These are phyloP conservation scores for Colletotrichum echinochloae DNA, from an alignment of 2,329 filamentous ascomycete species.

Conservation along the genomic window DNA sequence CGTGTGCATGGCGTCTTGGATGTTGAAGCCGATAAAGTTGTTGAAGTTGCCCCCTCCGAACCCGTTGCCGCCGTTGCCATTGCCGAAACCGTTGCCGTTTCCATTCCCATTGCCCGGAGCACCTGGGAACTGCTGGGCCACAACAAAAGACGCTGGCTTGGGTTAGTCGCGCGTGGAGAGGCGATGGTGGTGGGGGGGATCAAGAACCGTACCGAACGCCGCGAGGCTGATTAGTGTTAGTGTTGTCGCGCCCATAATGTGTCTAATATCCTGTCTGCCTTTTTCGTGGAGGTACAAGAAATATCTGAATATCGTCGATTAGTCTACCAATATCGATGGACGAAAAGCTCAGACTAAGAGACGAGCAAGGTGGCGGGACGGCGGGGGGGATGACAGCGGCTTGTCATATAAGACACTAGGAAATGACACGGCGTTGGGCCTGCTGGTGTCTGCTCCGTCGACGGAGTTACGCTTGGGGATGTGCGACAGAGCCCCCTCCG, in stretches of 20 bases:
- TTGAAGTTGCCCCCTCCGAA: slow-evolving; percentile 36
- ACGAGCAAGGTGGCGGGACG: not conserved
- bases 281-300: not conserved
- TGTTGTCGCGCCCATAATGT: slow-evolving; percentile 19
- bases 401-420: slow-evolving; percentile 27
- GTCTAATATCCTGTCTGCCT: not conserved
- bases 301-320: not conserved
- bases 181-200: too few species aligned
- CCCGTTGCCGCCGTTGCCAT: slow-evolving; percentile 27
- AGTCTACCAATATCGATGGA: not conserved
- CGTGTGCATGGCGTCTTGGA: slow-evolving; percentile 46
- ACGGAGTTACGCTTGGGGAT: slow-evolving; percentile 40
- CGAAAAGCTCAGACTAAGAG: not conserved
- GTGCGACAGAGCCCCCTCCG: slow-evolving; percentile 36
- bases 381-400: not conserved
- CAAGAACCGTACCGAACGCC: slow-evolving; percentile 13
- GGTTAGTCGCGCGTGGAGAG: not conserved
- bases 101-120: slow-evolving; percentile 31
- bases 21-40: slow-evolving; percentile 45
- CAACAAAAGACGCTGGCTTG: slow-evolving; percentile 8
- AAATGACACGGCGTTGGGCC: slow-evolving; percentile 10
- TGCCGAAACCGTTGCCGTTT: slow-evolving; percentile 28
- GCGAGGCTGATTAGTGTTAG: slow-evolving; percentile 21
- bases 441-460: slow-evolving; percentile 7
- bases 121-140: slow-evolving; percentile 34